Percentiles rank a stretch among this genome's conserved stretches.
Evolutionary conservation across 441 rosid genomes (phyloP).

Genomic region (Adansonia gregorii): DNA sequence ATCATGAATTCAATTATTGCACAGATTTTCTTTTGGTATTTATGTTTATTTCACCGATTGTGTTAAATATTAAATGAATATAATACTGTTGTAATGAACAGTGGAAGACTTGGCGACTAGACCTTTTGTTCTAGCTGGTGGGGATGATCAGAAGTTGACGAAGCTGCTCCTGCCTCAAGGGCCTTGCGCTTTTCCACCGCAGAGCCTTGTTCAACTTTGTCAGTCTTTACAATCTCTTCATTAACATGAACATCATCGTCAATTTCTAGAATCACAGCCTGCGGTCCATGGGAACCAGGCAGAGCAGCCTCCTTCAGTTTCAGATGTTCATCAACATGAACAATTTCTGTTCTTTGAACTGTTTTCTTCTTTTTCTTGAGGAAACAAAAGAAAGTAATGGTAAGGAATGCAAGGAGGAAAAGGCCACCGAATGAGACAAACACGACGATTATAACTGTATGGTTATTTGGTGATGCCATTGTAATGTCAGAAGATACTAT

Average conservation of each 20-base stretch:
- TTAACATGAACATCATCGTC: conserved; percentile 70
- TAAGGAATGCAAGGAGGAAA: conserved; percentile 54
- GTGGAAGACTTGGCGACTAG: background rate
- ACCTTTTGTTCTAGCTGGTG: conserved; percentile 6
- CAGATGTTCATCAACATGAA: conserved; percentile 62
- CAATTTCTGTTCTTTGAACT: conserved; percentile 36
- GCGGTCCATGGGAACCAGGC: conserved; percentile 59
- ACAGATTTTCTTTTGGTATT: background rate
- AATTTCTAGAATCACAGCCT: conserved; percentile 49
- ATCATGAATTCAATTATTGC: background rate
- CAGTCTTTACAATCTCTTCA: conserved; percentile 44
- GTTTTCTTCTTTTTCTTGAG: conserved; percentile 61
- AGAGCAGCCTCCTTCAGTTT: conserved; percentile 64
- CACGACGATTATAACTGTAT: conserved; percentile 59
- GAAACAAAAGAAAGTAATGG: conserved; percentile 49
- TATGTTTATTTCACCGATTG: background rate
- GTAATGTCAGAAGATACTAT: background rate
- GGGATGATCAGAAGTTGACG: conserved; percentile 30
- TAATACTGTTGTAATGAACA: background rate
- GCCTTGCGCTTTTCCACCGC: conserved; percentile 14
- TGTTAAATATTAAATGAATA: background rate
- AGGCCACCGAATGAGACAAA: conserved; percentile 68
- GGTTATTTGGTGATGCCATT: conserved; percentile 54
- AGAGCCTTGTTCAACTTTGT: conserved; percentile 37
- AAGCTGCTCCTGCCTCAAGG: background rate